A percentile compares a stretch with the other conserved stretches of the same genome.
These are phyloP conservation scores for Phytopythium ostracodes DNA, from an alignment of 352 stramenopile species.

Conservation along the genomic window DNA sequence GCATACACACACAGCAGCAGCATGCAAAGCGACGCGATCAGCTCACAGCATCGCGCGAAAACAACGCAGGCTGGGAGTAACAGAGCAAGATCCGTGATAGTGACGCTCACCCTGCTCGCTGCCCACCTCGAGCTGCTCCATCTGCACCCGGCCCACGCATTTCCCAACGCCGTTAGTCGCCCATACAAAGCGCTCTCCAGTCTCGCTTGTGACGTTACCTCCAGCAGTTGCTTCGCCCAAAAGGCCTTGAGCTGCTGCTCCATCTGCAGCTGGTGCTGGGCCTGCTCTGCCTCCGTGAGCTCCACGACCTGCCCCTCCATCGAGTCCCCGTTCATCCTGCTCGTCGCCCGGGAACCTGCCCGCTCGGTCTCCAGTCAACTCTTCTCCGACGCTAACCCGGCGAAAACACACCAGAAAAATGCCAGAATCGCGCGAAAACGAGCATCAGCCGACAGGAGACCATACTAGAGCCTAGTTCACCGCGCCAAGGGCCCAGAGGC, in stretches of 20 bases:
- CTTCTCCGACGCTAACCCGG: not conserved
- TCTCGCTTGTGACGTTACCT: slow-evolving; percentile 26
- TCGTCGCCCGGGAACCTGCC: not conserved
- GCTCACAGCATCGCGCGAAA: not conserved
- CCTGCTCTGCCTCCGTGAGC: slow-evolving; percentile 81
- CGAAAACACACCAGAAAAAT: not conserved
- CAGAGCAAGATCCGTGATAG: not conserved
- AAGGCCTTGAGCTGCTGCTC: slow-evolving; percentile 90
- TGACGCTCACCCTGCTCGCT: slow-evolving; percentile 87
- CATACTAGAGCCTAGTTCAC: not conserved
- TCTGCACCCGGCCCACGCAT: slow-evolving; percentile 26
- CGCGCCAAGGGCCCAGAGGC: not conserved
- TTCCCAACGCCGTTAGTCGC: not conserved
- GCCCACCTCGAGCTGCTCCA: slow-evolving; percentile 89
- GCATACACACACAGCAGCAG: not conserved
- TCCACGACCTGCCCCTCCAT: slow-evolving; percentile 88
- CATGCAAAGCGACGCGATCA: not conserved
- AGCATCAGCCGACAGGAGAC: not conserved
- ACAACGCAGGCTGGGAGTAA: slow-evolving; percentile 1
- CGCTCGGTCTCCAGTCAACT: not conserved
- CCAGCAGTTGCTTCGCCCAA: slow-evolving; percentile 90
- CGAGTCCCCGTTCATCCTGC: slow-evolving; percentile 7
- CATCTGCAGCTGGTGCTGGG: slow-evolving; percentile 83
- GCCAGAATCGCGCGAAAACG: not conserved
- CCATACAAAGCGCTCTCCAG: too few species aligned